Percentiles rank a stretch among this genome's conserved stretches.
Evolutionary conservation across 345 rosid genomes (phyloP).

Genomic region (Dimocarpus longan): DNA sequence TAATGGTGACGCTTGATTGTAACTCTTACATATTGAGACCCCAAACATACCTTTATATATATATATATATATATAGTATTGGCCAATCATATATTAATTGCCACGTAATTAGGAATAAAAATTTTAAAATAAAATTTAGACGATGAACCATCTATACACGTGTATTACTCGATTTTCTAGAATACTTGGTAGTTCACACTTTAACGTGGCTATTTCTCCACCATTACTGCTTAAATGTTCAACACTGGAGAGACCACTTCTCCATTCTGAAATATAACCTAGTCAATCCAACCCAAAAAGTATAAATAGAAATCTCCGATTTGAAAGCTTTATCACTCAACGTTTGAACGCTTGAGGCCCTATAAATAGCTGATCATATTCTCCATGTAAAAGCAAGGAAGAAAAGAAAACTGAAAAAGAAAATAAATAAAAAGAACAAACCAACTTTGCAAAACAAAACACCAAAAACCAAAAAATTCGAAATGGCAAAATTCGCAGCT

Average conservation of each 20-base stretch:
- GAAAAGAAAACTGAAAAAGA: not conserved
- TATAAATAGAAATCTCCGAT: not conserved
- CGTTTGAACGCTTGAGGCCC: not conserved
- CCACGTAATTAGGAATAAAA: no score
- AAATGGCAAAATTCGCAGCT: conserved; percentile 33
- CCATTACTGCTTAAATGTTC: not conserved
- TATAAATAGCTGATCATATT: not conserved
- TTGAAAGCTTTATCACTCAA: not conserved
- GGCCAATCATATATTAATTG: no score
- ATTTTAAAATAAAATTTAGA: no score
- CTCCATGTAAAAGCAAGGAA: not conserved
- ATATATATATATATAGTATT: no score
- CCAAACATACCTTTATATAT: no score
- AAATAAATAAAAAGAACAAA: not conserved
- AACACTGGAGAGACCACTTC: not conserved
- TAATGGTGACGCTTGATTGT: no score
- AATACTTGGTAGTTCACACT: no score
- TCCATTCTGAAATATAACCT: not conserved
- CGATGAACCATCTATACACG: no score
- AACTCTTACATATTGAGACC: no score
- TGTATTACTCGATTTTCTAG: no score
- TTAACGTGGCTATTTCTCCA: not conserved
- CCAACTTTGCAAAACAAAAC: not conserved
- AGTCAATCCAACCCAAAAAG: not conserved
- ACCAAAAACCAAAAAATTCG: not conserved